A percentile compares a stretch with the other conserved stretches of the same genome.
Conservation (phyloP, 192 early-diverging fungal species). For the Podila minutissima region DNA sequence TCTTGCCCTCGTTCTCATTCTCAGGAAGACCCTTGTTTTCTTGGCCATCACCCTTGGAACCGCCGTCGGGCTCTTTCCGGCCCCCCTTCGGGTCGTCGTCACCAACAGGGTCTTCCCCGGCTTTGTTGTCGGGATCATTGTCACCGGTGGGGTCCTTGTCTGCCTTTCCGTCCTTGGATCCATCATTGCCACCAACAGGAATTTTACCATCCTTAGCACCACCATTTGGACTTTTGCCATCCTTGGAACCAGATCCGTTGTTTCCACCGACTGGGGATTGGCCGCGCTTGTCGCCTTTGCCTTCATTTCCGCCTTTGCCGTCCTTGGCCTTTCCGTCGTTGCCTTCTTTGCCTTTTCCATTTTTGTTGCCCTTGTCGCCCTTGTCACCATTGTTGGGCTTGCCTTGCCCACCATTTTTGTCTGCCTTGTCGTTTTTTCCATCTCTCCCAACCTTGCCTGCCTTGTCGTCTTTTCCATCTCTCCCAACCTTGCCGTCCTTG, state of each 20-base stretch:
- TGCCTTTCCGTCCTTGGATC: neutral
- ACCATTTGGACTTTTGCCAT: neutral
- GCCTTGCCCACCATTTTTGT: too few relatives aligned
- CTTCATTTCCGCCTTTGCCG: neutral
- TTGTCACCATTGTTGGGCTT: neutral
- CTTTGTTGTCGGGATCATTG: neutral
- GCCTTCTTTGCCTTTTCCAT: slow-evolving; percentile 5
- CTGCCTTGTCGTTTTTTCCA: neutral
- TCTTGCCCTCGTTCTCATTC: neutral
- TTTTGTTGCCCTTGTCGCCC: neutral
- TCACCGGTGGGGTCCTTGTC: neutral
- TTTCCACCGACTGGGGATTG: neutral
- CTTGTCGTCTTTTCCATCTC: neutral
- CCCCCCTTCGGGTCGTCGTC: neutral
- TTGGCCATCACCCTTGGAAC: neutral
- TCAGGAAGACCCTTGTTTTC: neutral
- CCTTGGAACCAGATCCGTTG: neutral
- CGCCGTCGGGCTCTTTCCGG: neutral
- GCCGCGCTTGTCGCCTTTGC: neutral
- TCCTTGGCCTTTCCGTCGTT: neutral
- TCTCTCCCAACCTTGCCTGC: neutral
- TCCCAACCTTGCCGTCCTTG: neutral
- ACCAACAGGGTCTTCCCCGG: neutral
- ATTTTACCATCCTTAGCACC: neutral
- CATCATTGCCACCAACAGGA: neutral